Evolutionary conservation across 768 basidiomycete species (phyloP), one percentile per base, ranked within the genome.

Genomic region (Guyanaporus albipodus): DNA sequence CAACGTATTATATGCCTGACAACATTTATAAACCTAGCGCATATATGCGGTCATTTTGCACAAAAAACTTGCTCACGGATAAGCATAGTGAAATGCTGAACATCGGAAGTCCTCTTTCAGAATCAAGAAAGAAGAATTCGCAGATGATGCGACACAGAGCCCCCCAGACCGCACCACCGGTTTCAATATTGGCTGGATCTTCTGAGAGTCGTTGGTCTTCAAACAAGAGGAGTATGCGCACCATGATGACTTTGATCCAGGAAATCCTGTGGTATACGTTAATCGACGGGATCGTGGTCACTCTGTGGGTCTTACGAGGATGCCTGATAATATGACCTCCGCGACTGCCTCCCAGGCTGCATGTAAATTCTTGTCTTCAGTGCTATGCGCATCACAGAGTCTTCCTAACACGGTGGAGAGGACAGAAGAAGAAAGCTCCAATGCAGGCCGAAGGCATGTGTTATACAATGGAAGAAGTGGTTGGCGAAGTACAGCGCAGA

Each of bases 1-100:
- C 9, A 85, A 65, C 3, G 79, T 59, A 49, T 70, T 73, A 62
- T 76, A 83, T 10, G 75, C 73, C 83, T 84, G 44, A 21, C 38
- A 42, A 50, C 15, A 44, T n/a, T 46, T 49, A 21, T 48, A 21
- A 38, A 48, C 14, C 10, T 15, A 37, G 37, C 54, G 64, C 64
- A 68, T 72, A 63, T 55, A 67, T 58, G 44, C 57, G 23, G 19
- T n/a, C 46, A 42, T 49, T 54, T 35, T 38, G 14, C 21, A 39
- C 31, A 54, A 22, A 44, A n/a, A 46, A 33, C 28, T 11, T 21
- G 38, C 59, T 47, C 19, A 67, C 66, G 8, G 59, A 55, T 48
- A 60, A 52, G 28, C 49, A 57, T 32, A 67, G 56, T 12, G 38
- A 51, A 24, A 56, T 41, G 44, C 62, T 63, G 37, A 66, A 58